Percentiles rank a stretch among this genome's conserved stretches.
Evolutionary conservation across 2,329 filamentous ascomycete genomes (phyloP).

Genomic region (Escovopsis sp.): DNA sequence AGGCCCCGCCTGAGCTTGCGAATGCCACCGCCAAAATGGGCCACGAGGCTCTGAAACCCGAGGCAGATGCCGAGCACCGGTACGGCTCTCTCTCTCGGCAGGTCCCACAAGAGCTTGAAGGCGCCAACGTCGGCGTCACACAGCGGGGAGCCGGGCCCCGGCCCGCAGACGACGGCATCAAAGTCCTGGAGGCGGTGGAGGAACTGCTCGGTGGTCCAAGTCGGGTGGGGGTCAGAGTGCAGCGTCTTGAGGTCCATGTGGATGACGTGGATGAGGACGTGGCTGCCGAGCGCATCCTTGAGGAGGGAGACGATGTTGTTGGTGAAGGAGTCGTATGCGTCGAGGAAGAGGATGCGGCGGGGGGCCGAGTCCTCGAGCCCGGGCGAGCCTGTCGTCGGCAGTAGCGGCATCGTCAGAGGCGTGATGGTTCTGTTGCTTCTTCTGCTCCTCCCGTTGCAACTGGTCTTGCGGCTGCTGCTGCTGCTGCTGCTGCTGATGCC

Average conservation of each 20-base stretch:
- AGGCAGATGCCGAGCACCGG: conserved; percentile 82
- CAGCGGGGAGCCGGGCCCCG: conserved; percentile 71
- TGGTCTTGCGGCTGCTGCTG: too few species aligned
- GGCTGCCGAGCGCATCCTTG: conserved; percentile 48
- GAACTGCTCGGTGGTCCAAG: conserved; percentile 30
- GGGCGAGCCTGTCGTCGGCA: background rate
- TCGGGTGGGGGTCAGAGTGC: conserved; percentile 43
- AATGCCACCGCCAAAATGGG: conserved; percentile 51
- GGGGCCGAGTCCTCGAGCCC: background rate
- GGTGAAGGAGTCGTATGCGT: conserved; percentile 93
- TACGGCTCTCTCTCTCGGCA: conserved; percentile 41
- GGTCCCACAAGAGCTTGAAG: conserved; percentile 60
- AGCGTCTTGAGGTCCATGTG: conserved; percentile 34
- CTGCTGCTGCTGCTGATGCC: too few species aligned
- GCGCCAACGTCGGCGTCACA: conserved; percentile 64
- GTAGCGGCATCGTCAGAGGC: conserved; percentile 3
- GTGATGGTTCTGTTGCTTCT: background rate
- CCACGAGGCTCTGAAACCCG: conserved; percentile 70
- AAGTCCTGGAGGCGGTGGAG: conserved; percentile 36
- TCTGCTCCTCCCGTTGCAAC: too few species aligned
- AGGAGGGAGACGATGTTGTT: conserved; percentile 85
- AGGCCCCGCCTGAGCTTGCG: conserved; percentile 53
- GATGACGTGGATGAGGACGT: conserved; percentile 38
- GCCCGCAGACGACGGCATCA: conserved; percentile 78
- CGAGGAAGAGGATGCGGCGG: conserved; percentile 63